Base-by-base conservation (phyloP, 2,329 filamentous ascomycete genomes). In the Dactylellina sp. region DNA sequence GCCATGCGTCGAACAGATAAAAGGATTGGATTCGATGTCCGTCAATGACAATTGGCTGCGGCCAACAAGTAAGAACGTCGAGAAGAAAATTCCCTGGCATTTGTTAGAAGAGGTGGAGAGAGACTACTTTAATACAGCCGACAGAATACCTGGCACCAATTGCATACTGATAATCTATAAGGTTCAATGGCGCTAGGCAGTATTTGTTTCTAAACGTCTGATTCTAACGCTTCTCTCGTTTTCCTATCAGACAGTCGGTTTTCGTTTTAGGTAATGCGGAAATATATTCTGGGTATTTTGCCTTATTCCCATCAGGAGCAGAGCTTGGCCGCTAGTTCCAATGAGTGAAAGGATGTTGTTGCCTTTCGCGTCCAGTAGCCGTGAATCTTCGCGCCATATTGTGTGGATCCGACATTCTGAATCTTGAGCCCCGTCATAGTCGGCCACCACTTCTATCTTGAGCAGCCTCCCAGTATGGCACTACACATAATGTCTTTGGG, bases 291-390 rank as follows among this genome's bases (percentile, higher is more conserved):
- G 53, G 63, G 52, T 63, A 63, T 24, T 42, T 46, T 63, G 50
- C 59, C 56, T 65, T 61, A 46, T 57, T 62, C 55, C 59, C 66
- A 52, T 71, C 57, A 49, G 35, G 46, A 7, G 39, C 24, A 57
- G 22, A 49, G 28, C 52, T 50, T 55, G 53, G 52, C 46, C 28
- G 22, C 52, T 42, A 56, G 44, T 35, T 24, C 50, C 47, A 57
- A 46, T 47, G 28, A 64, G 53, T n/a, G 35, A 61, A 47, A 61
- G 68, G 68, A 52, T 72, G 60, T 47, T 53, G 60, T 59, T 71
- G 66, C 66, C 60, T 40, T 60, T 65, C 68, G 68, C 68, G 42
- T 72, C 49, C 60, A 61, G 60, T 55, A 72, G 46, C 68, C 68
- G 47, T 61, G 53, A 55, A 55, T 65, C n/a, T 16, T 42, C 50